These are phyloP conservation scores for Macrolepiota fuliginosa DNA, from an alignment of 768 basidiomycete genomes.

Conservation along the genomic window DNA sequence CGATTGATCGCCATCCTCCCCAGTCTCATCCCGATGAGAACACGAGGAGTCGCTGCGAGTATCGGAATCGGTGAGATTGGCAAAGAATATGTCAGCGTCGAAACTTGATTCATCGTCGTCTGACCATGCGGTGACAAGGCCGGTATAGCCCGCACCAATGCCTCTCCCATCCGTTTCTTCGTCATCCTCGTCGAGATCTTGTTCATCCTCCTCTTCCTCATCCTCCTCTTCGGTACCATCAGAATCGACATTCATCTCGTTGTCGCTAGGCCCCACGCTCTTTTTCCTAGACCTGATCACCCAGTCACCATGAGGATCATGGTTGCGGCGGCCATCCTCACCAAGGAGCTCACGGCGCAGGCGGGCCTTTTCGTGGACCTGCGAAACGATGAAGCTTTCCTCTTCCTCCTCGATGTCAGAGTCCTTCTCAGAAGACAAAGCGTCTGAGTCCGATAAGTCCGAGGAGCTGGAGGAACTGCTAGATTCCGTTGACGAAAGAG, in stretches of 20 bases:
- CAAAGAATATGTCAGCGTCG: slow-evolving; percentile 84
- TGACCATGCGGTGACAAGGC: slow-evolving; percentile 75
- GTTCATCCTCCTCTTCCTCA: slow-evolving; percentile 43
- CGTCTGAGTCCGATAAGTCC: slow-evolving; percentile 42
- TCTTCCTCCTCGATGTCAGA: slow-evolving; percentile 61
- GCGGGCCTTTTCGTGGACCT: slow-evolving; percentile 49
- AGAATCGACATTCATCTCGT: slow-evolving; percentile 62
- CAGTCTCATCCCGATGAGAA: slow-evolving; percentile 17
- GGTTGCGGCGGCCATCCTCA: slow-evolving; percentile 40
- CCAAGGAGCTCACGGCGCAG: slow-evolving; percentile 60
- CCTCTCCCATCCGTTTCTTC: slow-evolving; percentile 28
- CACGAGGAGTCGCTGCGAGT: slow-evolving; percentile 15
- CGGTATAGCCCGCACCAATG: slow-evolving; percentile 42
- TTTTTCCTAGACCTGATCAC: slow-evolving; percentile 67
- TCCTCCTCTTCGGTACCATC: slow-evolving; percentile 63
- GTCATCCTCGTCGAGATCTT: slow-evolving; percentile 42
- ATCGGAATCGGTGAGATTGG: slow-evolving; percentile 46
- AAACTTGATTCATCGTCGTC: slow-evolving; percentile 77
- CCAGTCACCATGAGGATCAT: slow-evolving; percentile 43
- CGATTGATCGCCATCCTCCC: slow-evolving; percentile 45
- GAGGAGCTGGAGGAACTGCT: slow-evolving; percentile 50
- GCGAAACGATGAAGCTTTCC: slow-evolving; percentile 53
- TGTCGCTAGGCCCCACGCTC: slow-evolving; percentile 64
- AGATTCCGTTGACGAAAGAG: slow-evolving; percentile 37
- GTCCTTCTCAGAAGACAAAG: slow-evolving; percentile 49